Conservation (phyloP, 1,139 yeast genomes). For the Candida frijolesensis region DNA sequence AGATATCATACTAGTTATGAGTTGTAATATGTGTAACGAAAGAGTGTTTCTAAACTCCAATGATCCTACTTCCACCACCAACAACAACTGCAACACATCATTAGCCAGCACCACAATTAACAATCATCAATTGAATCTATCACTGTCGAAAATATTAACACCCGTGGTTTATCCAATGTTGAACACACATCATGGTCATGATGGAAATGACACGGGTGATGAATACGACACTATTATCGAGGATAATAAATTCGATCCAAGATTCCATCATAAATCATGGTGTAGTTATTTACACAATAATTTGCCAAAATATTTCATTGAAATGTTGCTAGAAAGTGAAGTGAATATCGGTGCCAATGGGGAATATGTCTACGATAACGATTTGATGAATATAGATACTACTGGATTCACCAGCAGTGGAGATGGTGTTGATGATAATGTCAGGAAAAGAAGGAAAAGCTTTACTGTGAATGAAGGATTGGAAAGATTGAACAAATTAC, state of each 20-base stretch:
- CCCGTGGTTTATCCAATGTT: constrained; percentile 35
- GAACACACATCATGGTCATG: constrained; percentile 4
- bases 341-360: constrained; percentile 29
- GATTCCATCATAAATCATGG: constrained; percentile 40
- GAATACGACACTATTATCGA: constrained; percentile 5
- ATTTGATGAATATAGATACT: constrained; percentile 18
- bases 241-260: constrained; percentile 24
- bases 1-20: constrained; percentile 32
- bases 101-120: not conserved
- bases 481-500: constrained; percentile 35
- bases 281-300: constrained; percentile 26
- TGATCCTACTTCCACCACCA: not conserved
- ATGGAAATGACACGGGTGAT: constrained; percentile 7
- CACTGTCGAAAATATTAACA: constrained; percentile 30
- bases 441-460: constrained; percentile 17
- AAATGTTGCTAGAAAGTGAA: constrained; percentile 24
- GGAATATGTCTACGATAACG: constrained; percentile 22
- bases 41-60: constrained; percentile 31
- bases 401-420: constrained; percentile 2
- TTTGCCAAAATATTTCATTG: constrained; percentile 26
- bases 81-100: not conserved
- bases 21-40: constrained; percentile 40
- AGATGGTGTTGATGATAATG: not conserved
- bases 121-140: constrained; percentile 18
- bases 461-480: constrained; percentile 37